Evolutionary conservation across 2,329 filamentous ascomycete species (phyloP), one percentile per base, ranked within the genome.

Genomic region (Pseudonectria foliicola): DNA sequence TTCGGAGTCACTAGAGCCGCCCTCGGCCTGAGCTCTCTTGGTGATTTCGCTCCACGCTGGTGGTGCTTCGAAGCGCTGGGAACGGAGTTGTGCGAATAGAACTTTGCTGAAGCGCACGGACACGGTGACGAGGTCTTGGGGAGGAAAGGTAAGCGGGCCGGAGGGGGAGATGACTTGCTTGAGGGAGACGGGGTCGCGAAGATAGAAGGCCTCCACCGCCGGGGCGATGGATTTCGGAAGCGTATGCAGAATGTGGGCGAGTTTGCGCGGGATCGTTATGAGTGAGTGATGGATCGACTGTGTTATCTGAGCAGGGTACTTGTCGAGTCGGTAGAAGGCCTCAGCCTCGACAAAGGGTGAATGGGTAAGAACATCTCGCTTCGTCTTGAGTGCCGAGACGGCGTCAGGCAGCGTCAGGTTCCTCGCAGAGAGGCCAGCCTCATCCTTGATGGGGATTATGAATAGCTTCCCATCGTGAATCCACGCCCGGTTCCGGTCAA

Each of bases 181-280:
- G 28, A 95, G 61, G 1, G 82, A 72, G 38, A 87, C 71, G 0
- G 87, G 82, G 52, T 96, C 89, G 42, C 92, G 80, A 11, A 95
- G 72, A 57, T 96, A 96, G 60, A 98, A 96, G 1, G 84, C 80
- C 59, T 98, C 93, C 3, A 90, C 76, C 2, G 87, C 88, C 0
- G 88, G 79, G 3, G 88, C 82, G 38, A 96, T 79, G 40, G 84
- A 80, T 12, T 80, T 74, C 1, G 89, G 85, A 14, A 80, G 77
- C 28, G 75, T 64, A 49, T 90, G 84, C 3, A 98, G 64, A 25
- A 96, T 69, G 46, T 81, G 81, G 6, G 88, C 90, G 18, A 95
- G 63, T 46, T 82, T 88, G 39, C 92, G 77, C 0, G 92, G 92
- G 23, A 98, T 70, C 0, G 75, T 82, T 16, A 87, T 65, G 4